Evolutionary conservation across 441 rosid species (phyloP).

Genomic region (Pelargonium cotyledonis): DNA sequence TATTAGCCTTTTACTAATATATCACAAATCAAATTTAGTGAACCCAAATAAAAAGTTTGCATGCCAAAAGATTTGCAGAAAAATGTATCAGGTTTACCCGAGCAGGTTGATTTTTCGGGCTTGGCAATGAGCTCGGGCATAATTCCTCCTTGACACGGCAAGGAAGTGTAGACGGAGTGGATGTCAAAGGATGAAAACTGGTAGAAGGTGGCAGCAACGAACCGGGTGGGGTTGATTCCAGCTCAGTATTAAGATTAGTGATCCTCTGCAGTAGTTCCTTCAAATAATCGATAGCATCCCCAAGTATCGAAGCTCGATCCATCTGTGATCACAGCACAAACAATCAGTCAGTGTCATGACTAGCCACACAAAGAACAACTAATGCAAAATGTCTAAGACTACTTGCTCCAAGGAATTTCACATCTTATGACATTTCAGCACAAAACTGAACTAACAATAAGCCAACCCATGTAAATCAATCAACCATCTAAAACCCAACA

Average conservation of each 20-base stretch:
- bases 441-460: no score
- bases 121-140: constrained; percentile 44
- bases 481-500: not conserved
- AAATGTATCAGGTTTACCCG: constrained; percentile 34
- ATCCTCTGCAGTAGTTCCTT: not conserved
- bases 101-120: constrained; percentile 62
- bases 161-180: constrained; percentile 49
- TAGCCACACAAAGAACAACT: no score
- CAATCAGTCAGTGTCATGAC: not conserved
- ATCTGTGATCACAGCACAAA: not conserved
- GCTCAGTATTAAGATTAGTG: constrained; percentile 21
- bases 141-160: constrained; percentile 58
- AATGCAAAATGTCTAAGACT: no score
- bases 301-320: constrained; percentile 3
- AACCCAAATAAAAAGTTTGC: not conserved
- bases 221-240: constrained; percentile 50
- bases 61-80: not conserved
- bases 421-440: no score
- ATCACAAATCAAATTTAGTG: not conserved
- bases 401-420: no score
- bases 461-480: not conserved
- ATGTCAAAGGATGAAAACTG: constrained; percentile 56
- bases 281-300: constrained; percentile 1
- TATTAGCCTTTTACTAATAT: not conserved
- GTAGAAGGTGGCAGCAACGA: constrained; percentile 44